These are phyloP conservation scores for Rhodotorula sp. DNA, from an alignment of 1,284 basidiomycete species.

Conservation along the genomic window DNA sequence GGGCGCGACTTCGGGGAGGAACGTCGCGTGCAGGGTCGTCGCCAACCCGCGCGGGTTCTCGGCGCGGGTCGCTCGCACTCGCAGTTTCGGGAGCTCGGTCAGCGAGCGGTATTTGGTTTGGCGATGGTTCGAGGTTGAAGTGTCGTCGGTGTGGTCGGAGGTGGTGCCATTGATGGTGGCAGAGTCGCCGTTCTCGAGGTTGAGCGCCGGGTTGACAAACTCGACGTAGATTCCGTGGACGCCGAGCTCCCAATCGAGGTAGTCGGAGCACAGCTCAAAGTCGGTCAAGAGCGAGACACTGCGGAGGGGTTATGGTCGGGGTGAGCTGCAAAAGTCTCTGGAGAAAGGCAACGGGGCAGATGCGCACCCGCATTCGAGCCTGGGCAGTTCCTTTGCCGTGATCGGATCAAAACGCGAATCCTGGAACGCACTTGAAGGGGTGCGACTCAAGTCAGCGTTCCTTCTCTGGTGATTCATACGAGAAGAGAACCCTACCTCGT, in stretches of 20 bases:
- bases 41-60: conserved; percentile 22
- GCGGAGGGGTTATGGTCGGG: conserved; percentile 1
- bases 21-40: conserved; percentile 73
- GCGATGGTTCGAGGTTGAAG: conserved; percentile 20
- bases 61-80: conserved; percentile 2
- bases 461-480: not conserved
- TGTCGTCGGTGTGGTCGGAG: not conserved
- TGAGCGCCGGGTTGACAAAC: conserved; percentile 70
- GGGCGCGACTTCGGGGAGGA: conserved; percentile 87
- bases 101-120: conserved; percentile 29
- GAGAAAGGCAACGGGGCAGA: too few species aligned
- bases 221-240: conserved; percentile 88
- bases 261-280: conserved; percentile 79
- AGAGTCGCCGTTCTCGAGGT: conserved; percentile 53
- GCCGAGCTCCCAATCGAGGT: conserved; percentile 90
- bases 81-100: conserved; percentile 29
- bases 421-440: conserved; percentile 52
- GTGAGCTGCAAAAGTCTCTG: not conserved
- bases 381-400: conserved; percentile 68
- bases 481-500: conserved; percentile 58
- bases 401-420: conserved; percentile 63
- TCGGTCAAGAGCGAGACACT: conserved; percentile 89
- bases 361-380: conserved; percentile 80
- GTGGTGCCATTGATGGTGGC: conserved; percentile 58
- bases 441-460: not conserved